Conservation (phyloP, 345 rosid species). For the Salix koriyanagi region DNA sequence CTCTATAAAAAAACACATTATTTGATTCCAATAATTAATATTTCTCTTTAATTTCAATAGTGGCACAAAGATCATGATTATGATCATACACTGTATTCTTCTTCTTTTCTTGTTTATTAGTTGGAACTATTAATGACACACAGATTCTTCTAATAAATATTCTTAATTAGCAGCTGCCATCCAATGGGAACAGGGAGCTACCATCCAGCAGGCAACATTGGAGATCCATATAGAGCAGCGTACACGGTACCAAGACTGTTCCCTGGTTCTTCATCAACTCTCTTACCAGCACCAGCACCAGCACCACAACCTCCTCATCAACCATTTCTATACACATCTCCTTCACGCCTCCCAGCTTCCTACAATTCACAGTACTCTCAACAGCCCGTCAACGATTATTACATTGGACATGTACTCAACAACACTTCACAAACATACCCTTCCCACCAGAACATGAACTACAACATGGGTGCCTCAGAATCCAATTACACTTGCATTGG, state of each 20-base stretch:
- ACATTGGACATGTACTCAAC: slow-evolving; percentile 55
- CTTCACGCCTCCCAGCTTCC: slow-evolving; percentile 35
- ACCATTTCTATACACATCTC: slow-evolving; percentile 48
- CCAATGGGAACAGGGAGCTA: slow-evolving; percentile 39
- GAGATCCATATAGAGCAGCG: slow-evolving; percentile 56
- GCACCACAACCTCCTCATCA: slow-evolving; percentile 28
- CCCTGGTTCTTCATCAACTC: slow-evolving; percentile 44
- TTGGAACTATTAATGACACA: neutral
- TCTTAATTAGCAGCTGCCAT: slow-evolving; percentile 41
- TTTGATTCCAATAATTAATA: neutral
- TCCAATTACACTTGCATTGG: slow-evolving; percentile 71
- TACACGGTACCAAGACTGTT: slow-evolving; percentile 44
- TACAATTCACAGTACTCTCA: slow-evolving; percentile 35
- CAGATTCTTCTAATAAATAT: neutral
- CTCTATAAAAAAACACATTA: neutral
- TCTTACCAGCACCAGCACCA: slow-evolving; percentile 27
- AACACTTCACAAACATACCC: slow-evolving; percentile 30
- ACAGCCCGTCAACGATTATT: slow-evolving; percentile 47
- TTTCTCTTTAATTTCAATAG: no score
- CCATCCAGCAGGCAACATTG: slow-evolving; percentile 40
- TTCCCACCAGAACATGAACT: slow-evolving; percentile 26
- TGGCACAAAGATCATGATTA: neutral
- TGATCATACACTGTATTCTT: neutral
- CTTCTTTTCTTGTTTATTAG: neutral
- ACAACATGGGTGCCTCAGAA: slow-evolving; percentile 40